A percentile compares a stretch with the other conserved stretches of the same genome.
Conservation (phyloP, 2,329 filamentous ascomycete species). For the Fusarium papillatum region DNA sequence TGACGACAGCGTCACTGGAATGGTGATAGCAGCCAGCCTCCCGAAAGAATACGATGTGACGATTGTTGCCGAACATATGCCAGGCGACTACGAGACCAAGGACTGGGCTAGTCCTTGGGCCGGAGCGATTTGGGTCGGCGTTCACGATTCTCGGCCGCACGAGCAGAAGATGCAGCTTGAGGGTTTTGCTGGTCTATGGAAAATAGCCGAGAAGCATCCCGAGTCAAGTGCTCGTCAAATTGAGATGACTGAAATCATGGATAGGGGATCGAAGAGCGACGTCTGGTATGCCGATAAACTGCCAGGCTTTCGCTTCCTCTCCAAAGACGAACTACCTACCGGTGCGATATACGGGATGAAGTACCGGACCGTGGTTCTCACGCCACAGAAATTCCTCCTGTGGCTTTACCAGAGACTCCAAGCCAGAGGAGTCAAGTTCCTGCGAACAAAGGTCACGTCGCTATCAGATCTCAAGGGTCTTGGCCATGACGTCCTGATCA, state of each 20-base stretch:
- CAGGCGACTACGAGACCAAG: slow-evolving; percentile 41
- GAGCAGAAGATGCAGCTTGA: slow-evolving; percentile 47
- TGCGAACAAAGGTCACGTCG: neutral
- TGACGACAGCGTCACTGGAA: slow-evolving; percentile 33
- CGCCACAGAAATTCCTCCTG: neutral
- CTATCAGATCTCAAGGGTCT: neutral
- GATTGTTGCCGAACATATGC: slow-evolving; percentile 49
- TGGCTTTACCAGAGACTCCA: neutral
- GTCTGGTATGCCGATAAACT: slow-evolving; percentile 13
- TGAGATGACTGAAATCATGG: slow-evolving; percentile 29
- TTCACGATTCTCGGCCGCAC: slow-evolving; percentile 23
- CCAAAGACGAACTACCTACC: neutral
- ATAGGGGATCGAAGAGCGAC: slow-evolving; percentile 3
- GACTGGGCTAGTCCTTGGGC: slow-evolving; percentile 52
- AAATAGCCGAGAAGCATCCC: slow-evolving; percentile 21
- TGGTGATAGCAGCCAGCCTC: slow-evolving; percentile 46
- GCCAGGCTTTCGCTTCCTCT: neutral
- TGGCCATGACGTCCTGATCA: neutral
- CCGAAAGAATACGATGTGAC: slow-evolving; percentile 45
- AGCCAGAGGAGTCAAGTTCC: neutral
- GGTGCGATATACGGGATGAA: neutral
- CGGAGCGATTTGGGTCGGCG: slow-evolving; percentile 33
- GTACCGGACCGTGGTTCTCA: neutral
- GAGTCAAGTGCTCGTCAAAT: slow-evolving; percentile 25
- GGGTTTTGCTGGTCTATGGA: slow-evolving; percentile 21